These are phyloP conservation scores for Nephromyces sp. DNA, from an alignment of 169 alveolate genomes.

Conservation along the genomic window DNA sequence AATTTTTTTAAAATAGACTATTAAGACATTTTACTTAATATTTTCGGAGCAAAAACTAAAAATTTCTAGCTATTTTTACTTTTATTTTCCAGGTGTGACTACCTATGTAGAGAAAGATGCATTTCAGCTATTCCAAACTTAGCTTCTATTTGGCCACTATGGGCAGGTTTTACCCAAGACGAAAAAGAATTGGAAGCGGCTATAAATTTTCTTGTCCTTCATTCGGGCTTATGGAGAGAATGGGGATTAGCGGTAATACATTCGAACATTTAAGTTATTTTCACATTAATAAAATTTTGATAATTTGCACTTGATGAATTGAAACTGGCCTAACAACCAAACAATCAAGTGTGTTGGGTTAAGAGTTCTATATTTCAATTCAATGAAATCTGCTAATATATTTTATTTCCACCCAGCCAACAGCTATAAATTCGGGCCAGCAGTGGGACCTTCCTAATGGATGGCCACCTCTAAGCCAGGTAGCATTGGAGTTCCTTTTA, in stretches of 20 bases:
- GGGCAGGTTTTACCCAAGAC: background rate
- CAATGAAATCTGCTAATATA: too few species aligned
- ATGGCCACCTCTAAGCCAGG: constrained; percentile 38
- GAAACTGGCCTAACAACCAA: too few species aligned
- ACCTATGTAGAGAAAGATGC: background rate
- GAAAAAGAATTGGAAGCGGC: background rate
- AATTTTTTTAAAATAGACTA: too few species aligned
- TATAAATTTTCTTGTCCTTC: constrained; percentile 3
- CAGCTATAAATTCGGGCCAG: constrained; percentile 15
- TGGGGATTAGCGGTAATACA: constrained; percentile 21
- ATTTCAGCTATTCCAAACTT: background rate
- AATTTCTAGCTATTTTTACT: too few species aligned
- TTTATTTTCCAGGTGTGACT: background rate
- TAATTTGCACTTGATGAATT: too few species aligned
- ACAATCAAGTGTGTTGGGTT: too few species aligned
- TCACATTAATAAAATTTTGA: too few species aligned
- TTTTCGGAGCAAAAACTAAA: too few species aligned
- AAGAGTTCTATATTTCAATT: too few species aligned
- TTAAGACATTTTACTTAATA: too few species aligned
- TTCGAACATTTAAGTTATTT: background rate
- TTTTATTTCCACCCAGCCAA: constrained; percentile 4
- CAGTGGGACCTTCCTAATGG: constrained; percentile 42
- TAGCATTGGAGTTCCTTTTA: constrained; percentile 13
- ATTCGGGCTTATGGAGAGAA: constrained; percentile 16
- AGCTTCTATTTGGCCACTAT: background rate